Percentiles rank a stretch among this genome's conserved stretches.
Evolutionary conservation across 805 yeast genomes (phyloP).

Genomic region (Nakazawaea ernobii): DNA sequence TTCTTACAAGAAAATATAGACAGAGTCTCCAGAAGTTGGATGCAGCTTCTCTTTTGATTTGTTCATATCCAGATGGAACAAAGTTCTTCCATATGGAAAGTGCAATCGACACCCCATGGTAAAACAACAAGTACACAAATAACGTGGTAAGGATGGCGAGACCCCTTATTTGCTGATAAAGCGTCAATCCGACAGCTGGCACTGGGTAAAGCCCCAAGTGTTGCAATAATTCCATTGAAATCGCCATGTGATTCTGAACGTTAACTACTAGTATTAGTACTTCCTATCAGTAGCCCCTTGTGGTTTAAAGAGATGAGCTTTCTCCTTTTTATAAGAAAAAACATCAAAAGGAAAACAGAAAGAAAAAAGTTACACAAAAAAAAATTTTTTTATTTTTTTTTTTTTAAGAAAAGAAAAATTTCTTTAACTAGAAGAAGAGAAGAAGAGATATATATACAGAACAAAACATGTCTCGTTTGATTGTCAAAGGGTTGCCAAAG

Average conservation of each 20-base stretch:
- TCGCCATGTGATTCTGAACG: background rate
- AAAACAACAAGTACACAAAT: slow-evolving; percentile 13
- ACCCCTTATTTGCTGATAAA: slow-evolving; percentile 16
- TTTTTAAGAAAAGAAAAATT: slow-evolving; percentile 1
- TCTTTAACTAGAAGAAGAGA: background rate
- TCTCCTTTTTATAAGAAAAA: background rate
- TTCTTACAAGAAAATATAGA: slow-evolving; percentile 25
- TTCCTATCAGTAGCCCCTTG: background rate
- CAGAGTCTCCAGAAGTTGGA: slow-evolving; percentile 26
- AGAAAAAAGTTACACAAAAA: slow-evolving; percentile 2
- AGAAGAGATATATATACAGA: slow-evolving; percentile 9
- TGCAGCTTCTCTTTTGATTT: slow-evolving; percentile 17
- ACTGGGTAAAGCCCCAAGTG: slow-evolving; percentile 27
- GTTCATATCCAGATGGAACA: slow-evolving; percentile 18
- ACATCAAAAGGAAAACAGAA: background rate
- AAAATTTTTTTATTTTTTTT: too few relatives aligned
- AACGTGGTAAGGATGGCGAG: slow-evolving; percentile 16
- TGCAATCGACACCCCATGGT: slow-evolving; percentile 20
- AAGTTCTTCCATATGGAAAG: slow-evolving; percentile 11
- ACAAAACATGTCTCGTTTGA: slow-evolving; percentile 71
- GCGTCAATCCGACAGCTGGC: slow-evolving; percentile 12
- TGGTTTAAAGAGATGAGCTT: background rate
- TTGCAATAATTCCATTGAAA: slow-evolving; percentile 25
- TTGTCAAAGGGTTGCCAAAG: slow-evolving; percentile 83
- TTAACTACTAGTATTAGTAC: too few relatives aligned